Evolutionary conservation across 208 protist genomes (phyloP).

Genomic region (Sergeia podlipaevii): DNA sequence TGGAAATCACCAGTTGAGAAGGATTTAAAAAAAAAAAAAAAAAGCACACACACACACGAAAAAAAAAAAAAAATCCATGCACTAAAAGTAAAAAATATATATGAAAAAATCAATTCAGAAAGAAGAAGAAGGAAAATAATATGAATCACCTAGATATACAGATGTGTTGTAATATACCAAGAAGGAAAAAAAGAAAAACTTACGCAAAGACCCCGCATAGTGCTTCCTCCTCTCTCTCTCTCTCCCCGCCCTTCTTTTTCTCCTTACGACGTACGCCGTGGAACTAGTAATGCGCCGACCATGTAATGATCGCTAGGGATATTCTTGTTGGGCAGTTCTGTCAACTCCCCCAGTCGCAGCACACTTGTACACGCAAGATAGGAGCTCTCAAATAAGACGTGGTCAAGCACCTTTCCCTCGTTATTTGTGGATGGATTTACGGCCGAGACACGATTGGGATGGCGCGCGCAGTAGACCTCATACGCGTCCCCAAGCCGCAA

Average conservation of each 20-base stretch:
- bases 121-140: neutral
- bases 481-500: conserved; percentile 63
- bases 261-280: conserved; percentile 3
- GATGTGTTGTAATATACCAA: neutral
- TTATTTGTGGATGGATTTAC: conserved; percentile 69
- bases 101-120: conserved; percentile 5
- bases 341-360: conserved; percentile 38
- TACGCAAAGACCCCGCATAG: neutral
- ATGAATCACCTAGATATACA: neutral
- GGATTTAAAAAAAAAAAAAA: neutral
- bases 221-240: neutral
- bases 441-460: conserved; percentile 56
- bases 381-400: conserved; percentile 67
- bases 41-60: no score
- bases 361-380: conserved; percentile 53
- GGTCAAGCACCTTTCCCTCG: conserved; percentile 85
- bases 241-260: neutral
- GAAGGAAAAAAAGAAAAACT: conserved; percentile 4
- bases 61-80: neutral
- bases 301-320: conserved; percentile 86
- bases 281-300: conserved; percentile 57
- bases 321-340: conserved; percentile 44
- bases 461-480: conserved; percentile 47
- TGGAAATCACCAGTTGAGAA: no score
- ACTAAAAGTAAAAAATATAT: conserved; percentile 7